Percentiles rank a stretch among this genome's conserved stretches.
phyloP scores from a whole-genome alignment of 139 green algal species.

The Limnomonas spitsbergensis region DNA sequence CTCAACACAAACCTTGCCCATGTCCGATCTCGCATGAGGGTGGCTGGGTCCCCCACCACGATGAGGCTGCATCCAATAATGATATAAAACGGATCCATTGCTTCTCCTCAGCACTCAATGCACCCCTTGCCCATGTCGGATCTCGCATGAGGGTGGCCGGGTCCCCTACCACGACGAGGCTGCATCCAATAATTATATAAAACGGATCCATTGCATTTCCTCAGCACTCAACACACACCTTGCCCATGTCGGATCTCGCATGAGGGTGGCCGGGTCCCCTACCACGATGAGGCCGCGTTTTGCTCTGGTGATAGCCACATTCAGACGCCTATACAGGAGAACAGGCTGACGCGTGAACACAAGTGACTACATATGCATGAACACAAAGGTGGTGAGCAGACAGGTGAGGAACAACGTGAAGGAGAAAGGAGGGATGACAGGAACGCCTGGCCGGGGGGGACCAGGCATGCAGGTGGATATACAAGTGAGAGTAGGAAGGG shows the following conservation, averaged over 20 bases:
- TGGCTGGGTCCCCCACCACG: no score
- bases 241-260: constrained; percentile 30
- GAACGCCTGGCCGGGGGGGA: no score
- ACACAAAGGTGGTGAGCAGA: no score
- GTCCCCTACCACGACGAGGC: constrained; percentile 51
- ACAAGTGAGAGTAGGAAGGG: no score
- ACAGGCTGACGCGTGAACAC: background rate
- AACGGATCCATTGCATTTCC: background rate
- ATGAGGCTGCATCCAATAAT: no score
- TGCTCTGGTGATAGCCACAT: constrained; percentile 87
- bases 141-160: constrained; percentile 43
- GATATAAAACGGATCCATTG: background rate
- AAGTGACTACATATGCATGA: background rate
- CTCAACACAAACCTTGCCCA: no score
- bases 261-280: constrained; percentile 46
- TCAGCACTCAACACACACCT: constrained; percentile 11
- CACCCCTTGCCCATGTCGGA: no score
- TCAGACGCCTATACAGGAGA: constrained; percentile 66
- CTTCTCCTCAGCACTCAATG: background rate
- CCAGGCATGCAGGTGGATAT: no score
- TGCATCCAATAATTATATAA: constrained; percentile 27
- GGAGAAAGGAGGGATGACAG: no score
- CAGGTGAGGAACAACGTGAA: no score
- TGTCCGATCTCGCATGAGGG: no score
- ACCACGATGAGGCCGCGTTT: constrained; percentile 55